Evolutionary conservation across 169 alveolate species (phyloP), one percentile per base, ranked within the genome.

Genomic region (Plasmodium malariae): DNA sequence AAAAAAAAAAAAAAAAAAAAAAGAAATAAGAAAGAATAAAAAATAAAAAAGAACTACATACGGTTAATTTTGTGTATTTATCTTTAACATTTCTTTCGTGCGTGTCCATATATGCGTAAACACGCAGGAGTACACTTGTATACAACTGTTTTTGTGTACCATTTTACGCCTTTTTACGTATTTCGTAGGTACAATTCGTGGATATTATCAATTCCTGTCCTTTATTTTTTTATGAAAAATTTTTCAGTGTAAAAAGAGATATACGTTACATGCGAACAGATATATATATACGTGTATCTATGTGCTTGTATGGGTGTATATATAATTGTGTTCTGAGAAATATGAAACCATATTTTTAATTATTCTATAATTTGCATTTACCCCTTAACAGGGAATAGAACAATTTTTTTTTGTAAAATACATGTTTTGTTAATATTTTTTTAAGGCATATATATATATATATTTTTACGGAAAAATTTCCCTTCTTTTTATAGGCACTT

Each of bases 401-500:
- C n/a, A n/a, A n/a, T n/a, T n/a, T n/a, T n/a, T n/a, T n/a, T n/a
- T n/a, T n/a, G n/a, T n/a, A n/a, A n/a, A n/a, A 5, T 14, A n/a
- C 65, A n/a, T 60, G 17, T 30, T 24, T 62, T 14, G 1, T 26
- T 28, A 62, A 19, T 30, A 1, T 19, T 30, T 1, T 28, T 1
- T 19, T 1, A 7, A 1, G 34, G 48, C 11, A 30, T 28, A 30
- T 30, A 26, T 3, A 26, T 24, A 4, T 62, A 62, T 62, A 28
- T 19, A 0, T 30, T 19, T 11, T 9, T 62, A 2, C 19, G 12
- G 17, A 14, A 6, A 5, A 12, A 48, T 45, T 59, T 21, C 40
- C 24, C 87, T 59, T 68, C 28, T 34, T 67, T 55, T 74, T 17
- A 14, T 36, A 74, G 91, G 59, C 91, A 83, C 30, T 83, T 67